Percentiles rank a stretch among this genome's conserved stretches.
phyloP scores from a whole-genome alignment of 805 yeast species.

The Hanseniaspora guilliermondii region DNA sequence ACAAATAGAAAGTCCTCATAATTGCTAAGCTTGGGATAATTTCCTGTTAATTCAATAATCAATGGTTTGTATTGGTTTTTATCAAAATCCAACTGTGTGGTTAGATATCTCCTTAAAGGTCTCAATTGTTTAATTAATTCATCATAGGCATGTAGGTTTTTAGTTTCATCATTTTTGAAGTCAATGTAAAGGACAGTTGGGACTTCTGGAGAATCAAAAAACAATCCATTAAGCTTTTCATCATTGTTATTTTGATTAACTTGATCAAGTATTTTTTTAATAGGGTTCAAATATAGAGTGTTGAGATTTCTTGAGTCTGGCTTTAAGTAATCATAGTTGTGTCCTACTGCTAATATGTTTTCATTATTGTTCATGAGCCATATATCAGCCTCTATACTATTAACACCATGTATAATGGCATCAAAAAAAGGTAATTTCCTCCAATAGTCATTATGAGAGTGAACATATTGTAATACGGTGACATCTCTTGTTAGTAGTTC shows the following conservation, averaged over 20 bases:
- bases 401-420: slow-evolving; percentile 40
- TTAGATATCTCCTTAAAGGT: slow-evolving; percentile 38
- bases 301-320: slow-evolving; percentile 34
- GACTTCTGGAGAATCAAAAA: slow-evolving; percentile 34
- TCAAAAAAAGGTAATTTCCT: slow-evolving; percentile 44
- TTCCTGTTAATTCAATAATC: slow-evolving; percentile 55
- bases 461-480: slow-evolving; percentile 28
- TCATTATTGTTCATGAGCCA: slow-evolving; percentile 34
- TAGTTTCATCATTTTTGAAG: slow-evolving; percentile 35
- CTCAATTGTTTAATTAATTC: slow-evolving; percentile 32
- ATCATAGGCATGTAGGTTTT: slow-evolving; percentile 32
- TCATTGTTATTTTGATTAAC: slow-evolving; percentile 28
- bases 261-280: slow-evolving; percentile 36
- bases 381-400: slow-evolving; percentile 55
- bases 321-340: slow-evolving; percentile 37
- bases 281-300: slow-evolving; percentile 41
- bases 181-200: slow-evolving; percentile 54
- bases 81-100: slow-evolving; percentile 19
- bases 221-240: slow-evolving; percentile 30
- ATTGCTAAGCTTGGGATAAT: slow-evolving; percentile 32
- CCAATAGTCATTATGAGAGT: slow-evolving; percentile 66
- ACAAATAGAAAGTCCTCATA: slow-evolving; percentile 5
- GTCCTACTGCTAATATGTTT: slow-evolving; percentile 48
- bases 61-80: slow-evolving; percentile 33
- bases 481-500: slow-evolving; percentile 23